Conservation (phyloP, 2,329 filamentous ascomycete species). For the Onygenales sp. region DNA sequence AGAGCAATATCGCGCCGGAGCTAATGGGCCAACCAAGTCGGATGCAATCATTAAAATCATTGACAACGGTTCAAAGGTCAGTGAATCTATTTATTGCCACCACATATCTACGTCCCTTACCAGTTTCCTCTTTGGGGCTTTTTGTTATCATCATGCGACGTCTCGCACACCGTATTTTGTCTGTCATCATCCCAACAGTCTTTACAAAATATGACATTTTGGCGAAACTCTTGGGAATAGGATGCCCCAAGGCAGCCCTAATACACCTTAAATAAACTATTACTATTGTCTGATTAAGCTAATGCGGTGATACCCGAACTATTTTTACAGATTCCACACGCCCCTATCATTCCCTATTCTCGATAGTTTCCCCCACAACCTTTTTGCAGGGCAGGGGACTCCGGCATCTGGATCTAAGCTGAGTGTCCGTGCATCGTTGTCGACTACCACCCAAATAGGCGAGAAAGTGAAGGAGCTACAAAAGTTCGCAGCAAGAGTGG, state of each 20-base stretch:
- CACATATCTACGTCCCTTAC: neutral
- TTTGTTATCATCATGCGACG: neutral
- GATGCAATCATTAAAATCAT: neutral
- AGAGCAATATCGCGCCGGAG: neutral
- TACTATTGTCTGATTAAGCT: neutral
- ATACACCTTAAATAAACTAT: no score
- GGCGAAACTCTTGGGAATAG: no score
- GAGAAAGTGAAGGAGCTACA: slow-evolving; percentile 58
- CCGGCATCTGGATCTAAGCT: slow-evolving; percentile 30
- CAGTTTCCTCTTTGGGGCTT: neutral
- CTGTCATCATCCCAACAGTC: no score
- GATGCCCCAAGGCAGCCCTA: no score
- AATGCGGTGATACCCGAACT: neutral
- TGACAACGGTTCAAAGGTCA: slow-evolving; percentile 18
- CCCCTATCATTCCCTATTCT: slow-evolving; percentile 63
- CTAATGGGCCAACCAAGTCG: neutral
- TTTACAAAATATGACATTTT: no score
- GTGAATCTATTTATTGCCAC: neutral
- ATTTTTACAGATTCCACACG: slow-evolving; percentile 22
- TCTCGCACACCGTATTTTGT: no score
- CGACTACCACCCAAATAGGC: slow-evolving; percentile 66
- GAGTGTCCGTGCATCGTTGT: slow-evolving; percentile 48
- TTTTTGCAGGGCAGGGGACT: slow-evolving; percentile 47
- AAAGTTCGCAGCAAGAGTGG: slow-evolving; percentile 50
- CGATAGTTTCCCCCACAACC: slow-evolving; percentile 68